Base-by-base conservation (phyloP, 2,329 filamentous ascomycete genomes). In the Verticillium nonalfalfae region DNA sequence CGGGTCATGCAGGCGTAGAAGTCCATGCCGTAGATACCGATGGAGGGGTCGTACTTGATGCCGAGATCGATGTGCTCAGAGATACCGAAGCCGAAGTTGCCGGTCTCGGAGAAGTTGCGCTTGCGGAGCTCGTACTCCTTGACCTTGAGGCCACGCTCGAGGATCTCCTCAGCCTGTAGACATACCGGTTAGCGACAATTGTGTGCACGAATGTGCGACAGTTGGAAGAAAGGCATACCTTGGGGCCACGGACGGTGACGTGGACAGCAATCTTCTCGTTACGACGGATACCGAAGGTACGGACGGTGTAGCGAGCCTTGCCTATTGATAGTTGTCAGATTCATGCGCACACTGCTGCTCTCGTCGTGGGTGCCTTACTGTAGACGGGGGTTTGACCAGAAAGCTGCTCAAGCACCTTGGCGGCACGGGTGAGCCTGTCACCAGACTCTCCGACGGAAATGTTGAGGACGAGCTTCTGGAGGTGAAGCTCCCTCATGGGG, bases 1-100 rank as follows among this genome's bases (percentile, higher is more conserved):
- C 95, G 93, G 85, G 93, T 97, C 95, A 99, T 99, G 92, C 94
- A 98, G 91, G 90, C 93, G 90, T 97, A 99, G 85, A 99, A 99
- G 85, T 99, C 95, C 95, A 99, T 99, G 80, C 95, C 93, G 87
- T 97, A 97, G 81, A 97, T 97, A 89, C 93, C 93, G 73, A 97
- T 97, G 68, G 87, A 90, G 69, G 93, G 93, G 85, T 97, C 93
- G 86, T 97, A 97, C 90, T 99, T 99, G 91, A 99, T 99, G 77
- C 95, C 95, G 75, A 99, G 87, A 88, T 99, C 95, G 83, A 99
- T 99, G 90, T 99, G 95, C 86, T 99, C 95, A 85, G 87, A 93
- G 86, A 99, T 99, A 86, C 95, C 95, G 88, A 99, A 99, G 73
- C 95, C 95, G 80, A 99, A 99, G 90, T 97, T 97, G 79, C 95